phyloP scores from a whole-genome alignment of 495 filamentous ascomycete species.

The Letharia lupina region DNA sequence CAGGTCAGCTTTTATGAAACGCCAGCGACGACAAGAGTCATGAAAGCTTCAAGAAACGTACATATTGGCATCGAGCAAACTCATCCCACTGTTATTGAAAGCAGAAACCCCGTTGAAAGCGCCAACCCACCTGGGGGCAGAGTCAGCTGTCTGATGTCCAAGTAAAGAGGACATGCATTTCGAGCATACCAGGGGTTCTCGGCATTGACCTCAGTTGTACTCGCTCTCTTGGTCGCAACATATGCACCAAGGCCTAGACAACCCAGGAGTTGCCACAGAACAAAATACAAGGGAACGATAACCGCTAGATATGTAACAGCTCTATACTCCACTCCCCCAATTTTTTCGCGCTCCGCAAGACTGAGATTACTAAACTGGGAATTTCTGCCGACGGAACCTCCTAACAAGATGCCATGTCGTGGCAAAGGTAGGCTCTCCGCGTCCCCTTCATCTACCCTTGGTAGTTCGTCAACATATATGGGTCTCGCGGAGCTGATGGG shows the following conservation, averaged over 20 bases:
- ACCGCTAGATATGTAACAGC: constrained; percentile 63
- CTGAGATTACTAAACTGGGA: constrained; percentile 64
- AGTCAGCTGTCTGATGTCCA: not conserved
- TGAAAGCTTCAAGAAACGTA: constrained; percentile 22
- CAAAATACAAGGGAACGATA: constrained; percentile 66
- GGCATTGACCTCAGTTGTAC: constrained; percentile 54
- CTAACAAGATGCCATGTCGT: constrained; percentile 29
- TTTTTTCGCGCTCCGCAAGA: constrained; percentile 56
- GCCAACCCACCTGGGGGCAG: constrained; percentile 51
- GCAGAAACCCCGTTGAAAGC: constrained; percentile 65
- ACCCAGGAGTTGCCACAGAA: constrained; percentile 63
- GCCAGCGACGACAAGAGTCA: not conserved
- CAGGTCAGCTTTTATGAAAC: not conserved
- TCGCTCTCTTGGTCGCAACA: constrained; percentile 51
- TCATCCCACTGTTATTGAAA: constrained; percentile 87
- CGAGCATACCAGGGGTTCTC: constrained; percentile 50
- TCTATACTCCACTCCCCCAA: constrained; percentile 75
- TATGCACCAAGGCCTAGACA: constrained; percentile 65
- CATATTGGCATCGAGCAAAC: constrained; percentile 76
- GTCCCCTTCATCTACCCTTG: constrained; percentile 6
- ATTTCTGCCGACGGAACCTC: constrained; percentile 54
- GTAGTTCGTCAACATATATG: constrained; percentile 10
- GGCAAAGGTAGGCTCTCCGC: not conserved
- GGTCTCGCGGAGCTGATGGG: constrained; percentile 23
- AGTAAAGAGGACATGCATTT: not conserved